Conservation (phyloP, 345 rosid species). For the Psidium guajava region DNA sequence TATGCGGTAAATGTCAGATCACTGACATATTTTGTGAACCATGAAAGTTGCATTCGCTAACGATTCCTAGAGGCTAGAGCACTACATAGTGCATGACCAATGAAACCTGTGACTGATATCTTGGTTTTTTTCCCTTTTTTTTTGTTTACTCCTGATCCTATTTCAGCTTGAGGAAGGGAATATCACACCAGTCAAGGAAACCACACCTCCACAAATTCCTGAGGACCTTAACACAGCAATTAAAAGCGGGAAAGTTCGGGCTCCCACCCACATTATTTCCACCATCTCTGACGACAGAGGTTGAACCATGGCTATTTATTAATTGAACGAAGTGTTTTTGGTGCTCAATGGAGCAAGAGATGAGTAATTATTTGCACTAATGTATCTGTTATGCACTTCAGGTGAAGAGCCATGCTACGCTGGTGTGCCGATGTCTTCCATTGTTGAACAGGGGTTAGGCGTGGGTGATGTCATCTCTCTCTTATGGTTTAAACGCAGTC, state of each 20-base stretch:
- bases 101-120: not conserved
- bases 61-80: not conserved
- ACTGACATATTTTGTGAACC: not conserved
- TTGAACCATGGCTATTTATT: not conserved
- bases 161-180: slow-evolving; percentile 68
- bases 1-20: not conserved
- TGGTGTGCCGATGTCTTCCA: slow-evolving; percentile 99
- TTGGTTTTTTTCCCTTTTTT: not conserved
- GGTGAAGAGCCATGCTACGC: slow-evolving; percentile 99
- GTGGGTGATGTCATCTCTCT: slow-evolving; percentile 98
- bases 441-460: slow-evolving; percentile 81
- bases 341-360: not conserved
- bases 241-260: slow-evolving; percentile 93
- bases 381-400: slow-evolving; percentile 8
- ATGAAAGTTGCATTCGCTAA: not conserved
- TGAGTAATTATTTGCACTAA: not conserved
- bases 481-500: slow-evolving; percentile 95
- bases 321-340: not conserved
- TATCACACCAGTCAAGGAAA: slow-evolving; percentile 65
- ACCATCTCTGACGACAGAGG: slow-evolving; percentile 98
- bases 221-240: slow-evolving; percentile 91
- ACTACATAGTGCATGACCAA: not conserved
- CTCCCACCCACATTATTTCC: slow-evolving; percentile 94
- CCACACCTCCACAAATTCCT: slow-evolving; percentile 84
- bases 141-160: not conserved